These are phyloP conservation scores for Auricularia auricula-judae DNA, from an alignment of 768 basidiomycete genomes.

Conservation along the genomic window DNA sequence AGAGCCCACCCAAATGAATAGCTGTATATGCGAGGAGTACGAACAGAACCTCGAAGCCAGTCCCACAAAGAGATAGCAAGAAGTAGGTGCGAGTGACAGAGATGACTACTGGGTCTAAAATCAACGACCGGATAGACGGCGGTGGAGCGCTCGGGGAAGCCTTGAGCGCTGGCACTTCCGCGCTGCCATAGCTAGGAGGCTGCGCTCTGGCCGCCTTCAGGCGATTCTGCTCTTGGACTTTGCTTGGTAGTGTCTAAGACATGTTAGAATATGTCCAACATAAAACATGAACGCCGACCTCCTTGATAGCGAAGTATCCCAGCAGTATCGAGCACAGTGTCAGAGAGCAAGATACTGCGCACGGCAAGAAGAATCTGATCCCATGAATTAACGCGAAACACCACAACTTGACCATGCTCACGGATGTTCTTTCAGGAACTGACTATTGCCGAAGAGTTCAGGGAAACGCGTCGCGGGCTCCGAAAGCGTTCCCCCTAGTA, in stretches of 20 bases:
- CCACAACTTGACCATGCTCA: conserved; percentile 12
- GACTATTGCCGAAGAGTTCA: conserved; percentile 6
- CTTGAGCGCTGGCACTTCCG: neutral
- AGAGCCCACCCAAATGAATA: conserved; percentile 43
- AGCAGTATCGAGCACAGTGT: conserved; percentile 32
- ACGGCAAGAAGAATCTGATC: neutral
- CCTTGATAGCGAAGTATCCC: conserved; percentile 27
- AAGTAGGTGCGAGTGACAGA: conserved; percentile 9
- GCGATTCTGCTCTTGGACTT: neutral
- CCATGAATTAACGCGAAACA: neutral
- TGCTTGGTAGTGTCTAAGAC: neutral
- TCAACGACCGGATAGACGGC: conserved; percentile 2
- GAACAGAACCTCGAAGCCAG: conserved; percentile 55
- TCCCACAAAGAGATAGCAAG: conserved; percentile 35
- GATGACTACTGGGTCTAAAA: neutral
- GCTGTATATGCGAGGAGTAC: conserved; percentile 59
- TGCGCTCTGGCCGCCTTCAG: neutral
- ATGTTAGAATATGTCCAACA: neutral
- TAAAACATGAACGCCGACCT: neutral
- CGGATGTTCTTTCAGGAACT: neutral
- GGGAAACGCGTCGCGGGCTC: conserved; percentile 45
- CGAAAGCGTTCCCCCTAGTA: conserved; percentile 39
- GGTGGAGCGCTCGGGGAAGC: neutral
- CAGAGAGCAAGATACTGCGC: conserved; percentile 48
- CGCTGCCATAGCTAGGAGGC: neutral